Evolutionary conservation across 2,329 filamentous ascomycete genomes (phyloP).

Genomic region (Aspergillus vadensis): DNA sequence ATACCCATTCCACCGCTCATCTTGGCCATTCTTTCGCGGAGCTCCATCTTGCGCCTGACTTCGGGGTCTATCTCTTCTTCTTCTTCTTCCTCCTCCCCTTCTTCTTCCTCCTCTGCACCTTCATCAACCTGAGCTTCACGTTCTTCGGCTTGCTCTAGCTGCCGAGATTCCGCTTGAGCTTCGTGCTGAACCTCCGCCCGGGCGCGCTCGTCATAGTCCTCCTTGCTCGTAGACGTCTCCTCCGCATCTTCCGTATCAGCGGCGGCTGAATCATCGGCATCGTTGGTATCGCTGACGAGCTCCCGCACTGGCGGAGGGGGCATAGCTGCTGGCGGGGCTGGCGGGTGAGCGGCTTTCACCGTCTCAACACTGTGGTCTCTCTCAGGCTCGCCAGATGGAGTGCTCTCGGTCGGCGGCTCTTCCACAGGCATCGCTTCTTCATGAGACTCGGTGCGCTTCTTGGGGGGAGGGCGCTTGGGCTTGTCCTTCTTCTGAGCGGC

Average conservation of each 20-base stretch:
- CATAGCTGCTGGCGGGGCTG: slow-evolving; percentile 34
- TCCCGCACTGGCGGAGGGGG: slow-evolving; percentile 52
- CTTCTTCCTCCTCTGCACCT: slow-evolving; percentile 48
- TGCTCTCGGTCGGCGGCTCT: slow-evolving; percentile 31
- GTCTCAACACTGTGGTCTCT: slow-evolving; percentile 42
- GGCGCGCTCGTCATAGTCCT: slow-evolving; percentile 68
- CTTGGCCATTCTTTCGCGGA: slow-evolving; percentile 94
- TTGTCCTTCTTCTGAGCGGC: slow-evolving; percentile 81
- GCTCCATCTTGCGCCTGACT: slow-evolving; percentile 77
- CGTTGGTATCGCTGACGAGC: slow-evolving; percentile 62
- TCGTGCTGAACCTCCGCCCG: slow-evolving; percentile 21
- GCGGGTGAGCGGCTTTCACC: slow-evolving; percentile 36
- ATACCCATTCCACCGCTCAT: slow-evolving; percentile 98
- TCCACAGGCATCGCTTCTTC: slow-evolving; percentile 29
- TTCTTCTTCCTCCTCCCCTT: slow-evolving; percentile 74
- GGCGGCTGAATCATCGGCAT: slow-evolving; percentile 66
- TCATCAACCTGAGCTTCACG: slow-evolving; percentile 39
- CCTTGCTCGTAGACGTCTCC: slow-evolving; percentile 67
- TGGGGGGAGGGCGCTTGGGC: slow-evolving; percentile 71
- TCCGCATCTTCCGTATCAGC: slow-evolving; percentile 65
- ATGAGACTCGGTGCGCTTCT: slow-evolving; percentile 61
- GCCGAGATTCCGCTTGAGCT: slow-evolving; percentile 4
- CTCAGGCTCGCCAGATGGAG: slow-evolving; percentile 36
- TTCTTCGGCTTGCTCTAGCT: slow-evolving; percentile 10
- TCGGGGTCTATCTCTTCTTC: slow-evolving; percentile 89